Evolutionary conservation across 805 yeast species (phyloP), one percentile per base, ranked within the genome.

Genomic region (Myxozyma sirexii): DNA sequence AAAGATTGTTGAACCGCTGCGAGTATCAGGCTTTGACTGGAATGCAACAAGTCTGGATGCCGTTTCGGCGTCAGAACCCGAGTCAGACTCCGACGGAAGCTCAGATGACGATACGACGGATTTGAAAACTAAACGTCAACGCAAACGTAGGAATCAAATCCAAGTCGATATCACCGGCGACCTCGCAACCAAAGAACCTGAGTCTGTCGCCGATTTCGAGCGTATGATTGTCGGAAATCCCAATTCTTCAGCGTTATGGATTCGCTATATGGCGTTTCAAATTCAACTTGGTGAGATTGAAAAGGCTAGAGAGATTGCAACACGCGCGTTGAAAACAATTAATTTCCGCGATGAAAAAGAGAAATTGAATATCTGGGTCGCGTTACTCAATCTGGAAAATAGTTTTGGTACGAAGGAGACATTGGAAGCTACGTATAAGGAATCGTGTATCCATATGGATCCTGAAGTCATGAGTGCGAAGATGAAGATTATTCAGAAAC

Each of bases 181-280:
- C 52, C 80, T 94, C 61, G 84, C 84, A 68, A 82, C 93, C 13
- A 82, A 91, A 68, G 88, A 92, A 15, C 99, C 99, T 39, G 96
- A 93, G 75, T 90, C 97, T 59, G 88, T 84, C 44, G 77, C 85
- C 48, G 99, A 94, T 74, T 94, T 91, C 69, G 99, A 94, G 76
- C 84, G 99, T 70, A 77, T 94, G 66, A 80, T 94, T 56, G 82
- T 94, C 61, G 96, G 97, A 72, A 88, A 88, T 71, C 97, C 99
- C 49, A 87, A 90, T 77, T 90, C 97, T 2, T 93, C 99, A 1
- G 82, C 92, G 37, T 75, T 90, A 58, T 94, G 99, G 99, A 93
- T 94, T 89, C 90, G 92, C 76, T 94, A 88, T 76, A 94, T 94
- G 97, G 92, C 98, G 3, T 94, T 93, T 87, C 97, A 92, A 75